A percentile compares a stretch with the other conserved stretches of the same genome.
These are phyloP conservation scores for Penicillium paxilli DNA, from an alignment of 495 filamentous ascomycete species.

Conservation along the genomic window DNA sequence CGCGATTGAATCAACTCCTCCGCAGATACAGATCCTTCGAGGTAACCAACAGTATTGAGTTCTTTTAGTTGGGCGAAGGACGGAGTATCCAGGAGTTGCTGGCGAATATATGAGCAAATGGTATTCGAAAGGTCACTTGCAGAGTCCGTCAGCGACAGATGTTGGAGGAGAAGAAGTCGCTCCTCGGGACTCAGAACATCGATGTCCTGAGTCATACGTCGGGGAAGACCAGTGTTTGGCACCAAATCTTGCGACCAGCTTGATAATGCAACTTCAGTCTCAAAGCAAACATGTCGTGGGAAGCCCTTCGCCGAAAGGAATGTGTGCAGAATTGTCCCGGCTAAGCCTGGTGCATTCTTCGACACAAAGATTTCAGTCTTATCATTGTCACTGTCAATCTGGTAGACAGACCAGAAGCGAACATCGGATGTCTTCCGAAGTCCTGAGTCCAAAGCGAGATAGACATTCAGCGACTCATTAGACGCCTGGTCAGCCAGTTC, in stretches of 20 bases:
- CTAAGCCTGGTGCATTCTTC: conserved; percentile 51
- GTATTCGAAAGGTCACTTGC: conserved; percentile 25
- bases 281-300: conserved; percentile 51
- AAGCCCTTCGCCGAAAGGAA: conserved; percentile 53
- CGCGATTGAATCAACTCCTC: conserved; percentile 46
- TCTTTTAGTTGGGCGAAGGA: conserved; percentile 50
- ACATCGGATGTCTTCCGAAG: conserved; percentile 46
- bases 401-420: conserved; percentile 59
- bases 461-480: conserved; percentile 34
- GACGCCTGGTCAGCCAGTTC: conserved; percentile 32
- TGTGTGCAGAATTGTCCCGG: conserved; percentile 55
- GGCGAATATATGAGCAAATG: conserved; percentile 45
- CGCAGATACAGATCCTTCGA: conserved; percentile 43
- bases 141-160: conserved; percentile 42
- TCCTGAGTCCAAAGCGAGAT: conserved; percentile 55
- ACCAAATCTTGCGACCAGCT: conserved; percentile 37
- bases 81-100: conserved; percentile 51
- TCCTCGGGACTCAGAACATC: conserved; percentile 54
- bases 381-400: conserved; percentile 43
- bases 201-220: conserved; percentile 51
- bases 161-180: conserved; percentile 49
- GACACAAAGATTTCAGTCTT: conserved; percentile 53
- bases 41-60: conserved; percentile 49
- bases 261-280: conserved; percentile 47
- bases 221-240: conserved; percentile 39